Conservation (phyloP, 2,329 filamentous ascomycete species). For the Fusarium agapanthi region DNA sequence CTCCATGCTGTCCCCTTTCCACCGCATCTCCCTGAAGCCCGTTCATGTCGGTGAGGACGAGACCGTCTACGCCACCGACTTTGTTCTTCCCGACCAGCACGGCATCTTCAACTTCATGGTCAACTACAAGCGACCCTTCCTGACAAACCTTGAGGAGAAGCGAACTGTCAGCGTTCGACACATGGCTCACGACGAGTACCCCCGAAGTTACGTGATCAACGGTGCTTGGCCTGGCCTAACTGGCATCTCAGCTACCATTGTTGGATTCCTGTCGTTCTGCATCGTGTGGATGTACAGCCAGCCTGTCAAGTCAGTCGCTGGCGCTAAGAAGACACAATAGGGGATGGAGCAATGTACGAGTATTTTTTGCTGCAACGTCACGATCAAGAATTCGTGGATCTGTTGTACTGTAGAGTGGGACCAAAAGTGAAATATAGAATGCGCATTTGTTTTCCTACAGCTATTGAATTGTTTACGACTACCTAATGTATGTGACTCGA, state of each 20-base stretch:
- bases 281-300: slow-evolving; percentile 83
- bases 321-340: slow-evolving; percentile 59
- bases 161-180: slow-evolving; percentile 92
- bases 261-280: slow-evolving; percentile 86
- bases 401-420: slow-evolving; percentile 32
- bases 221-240: slow-evolving; percentile 95
- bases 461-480: not conserved
- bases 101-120: slow-evolving; percentile 98
- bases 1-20: slow-evolving; percentile 97
- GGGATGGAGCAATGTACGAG: slow-evolving; percentile 27
- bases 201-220: slow-evolving; percentile 86
- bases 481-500: not conserved
- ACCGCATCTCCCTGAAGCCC: slow-evolving; percentile 78
- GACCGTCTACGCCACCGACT: slow-evolving; percentile 77
- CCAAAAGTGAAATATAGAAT: slow-evolving; percentile 38
- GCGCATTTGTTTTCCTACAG: slow-evolving; percentile 26
- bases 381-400: slow-evolving; percentile 8
- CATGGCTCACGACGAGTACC: slow-evolving; percentile 97
- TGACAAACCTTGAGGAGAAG: slow-evolving; percentile 92
- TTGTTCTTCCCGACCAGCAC: slow-evolving; percentile 93
- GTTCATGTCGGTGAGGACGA: slow-evolving; percentile 68
- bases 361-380: slow-evolving; percentile 19
- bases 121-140: slow-evolving; percentile 96
- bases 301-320: slow-evolving; percentile 50
- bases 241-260: slow-evolving; percentile 84